phyloP scores from a whole-genome alignment of 1,139 yeast genomes.

The Protomyces inundatus region DNA sequence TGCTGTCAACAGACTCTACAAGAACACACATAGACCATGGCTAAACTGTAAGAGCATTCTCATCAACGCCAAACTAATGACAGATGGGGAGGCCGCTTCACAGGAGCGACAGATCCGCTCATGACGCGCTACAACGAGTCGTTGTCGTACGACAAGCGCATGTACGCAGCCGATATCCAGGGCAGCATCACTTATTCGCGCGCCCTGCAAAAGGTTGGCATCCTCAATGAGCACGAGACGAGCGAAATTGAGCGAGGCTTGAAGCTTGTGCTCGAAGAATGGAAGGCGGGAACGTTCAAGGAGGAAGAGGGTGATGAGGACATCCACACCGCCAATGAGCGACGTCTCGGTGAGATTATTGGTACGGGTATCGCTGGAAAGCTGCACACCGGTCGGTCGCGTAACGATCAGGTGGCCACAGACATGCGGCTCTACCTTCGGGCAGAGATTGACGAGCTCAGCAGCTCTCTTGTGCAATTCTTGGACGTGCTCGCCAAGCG shows the following conservation, averaged over 20 bases:
- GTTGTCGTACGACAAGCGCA: slow-evolving; percentile 86
- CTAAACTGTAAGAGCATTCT: neutral
- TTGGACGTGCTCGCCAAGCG: slow-evolving; percentile 57
- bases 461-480: slow-evolving; percentile 50
- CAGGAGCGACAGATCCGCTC: slow-evolving; percentile 85
- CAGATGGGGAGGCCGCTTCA: slow-evolving; percentile 98
- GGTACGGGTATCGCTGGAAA: slow-evolving; percentile 93
- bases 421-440: slow-evolving; percentile 94
- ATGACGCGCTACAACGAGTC: slow-evolving; percentile 98
- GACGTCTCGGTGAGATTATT: slow-evolving; percentile 91
- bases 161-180: slow-evolving; percentile 89
- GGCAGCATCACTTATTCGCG: slow-evolving; percentile 91
- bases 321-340: slow-evolving; percentile 96
- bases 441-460: slow-evolving; percentile 59
- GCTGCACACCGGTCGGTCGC: slow-evolving; percentile 95
- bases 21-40: neutral
- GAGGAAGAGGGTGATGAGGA: slow-evolving; percentile 95
- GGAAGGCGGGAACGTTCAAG: slow-evolving; percentile 67
- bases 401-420: slow-evolving; percentile 98
- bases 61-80: slow-evolving; percentile 33
- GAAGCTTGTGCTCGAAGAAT: slow-evolving; percentile 63
- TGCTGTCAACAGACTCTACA: too few relatives aligned
- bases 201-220: slow-evolving; percentile 74
- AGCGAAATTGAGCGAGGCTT: slow-evolving; percentile 76
- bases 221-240: slow-evolving; percentile 67